Base-by-base conservation (phyloP, 345 rosid species). In the Eucalyptus erythrocorys region DNA sequence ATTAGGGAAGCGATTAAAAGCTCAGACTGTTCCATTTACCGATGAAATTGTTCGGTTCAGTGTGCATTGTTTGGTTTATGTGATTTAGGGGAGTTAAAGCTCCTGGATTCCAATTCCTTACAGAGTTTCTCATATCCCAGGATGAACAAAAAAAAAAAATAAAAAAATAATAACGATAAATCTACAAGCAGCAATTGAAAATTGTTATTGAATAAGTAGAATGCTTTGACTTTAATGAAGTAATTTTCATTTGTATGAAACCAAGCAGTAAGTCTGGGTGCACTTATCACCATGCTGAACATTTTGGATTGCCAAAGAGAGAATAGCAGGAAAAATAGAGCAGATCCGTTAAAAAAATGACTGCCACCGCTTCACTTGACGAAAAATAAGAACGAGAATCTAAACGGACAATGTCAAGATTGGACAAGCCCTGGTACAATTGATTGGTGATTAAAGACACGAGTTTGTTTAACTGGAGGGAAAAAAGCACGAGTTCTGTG, bases 201-300 rank as follows among this genome's bases (percentile, higher is more conserved):
- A 32, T 16, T 16, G 79, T 32, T 15, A 68, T 21, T 68, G 24
- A 68, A 68, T 68, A 68, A 32, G 17, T 68, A 68, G 17, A 13
- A 85, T 85, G 86, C 82, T 87, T 64, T 27, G 94, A 96, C 99
- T 88, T 95, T 91, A 88, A 96, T 93, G 91, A 96, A 97, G 91
- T 95, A 97, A 87, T 90, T 92, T 87, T 96, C 92, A 47, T 97
- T 98, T 51, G 99, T 95, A 22, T 94, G 93, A 91, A 97, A 97
- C 96, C 97, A 96, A 87, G 98, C 99, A 43, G 97, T 95, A 87
- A 97, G 96, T 92, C 99, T 93, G 84, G 86, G 94, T 94, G 92
- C 99, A 95, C 91, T 97, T 98, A 43, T 96, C 96, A 76, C 95
- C 94, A 92, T 92, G 89, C 79, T 91, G 90, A 90, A 92, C 89